Conservation (phyloP, 768 basidiomycete species). For the Agrocybe chaxingu region DNA sequence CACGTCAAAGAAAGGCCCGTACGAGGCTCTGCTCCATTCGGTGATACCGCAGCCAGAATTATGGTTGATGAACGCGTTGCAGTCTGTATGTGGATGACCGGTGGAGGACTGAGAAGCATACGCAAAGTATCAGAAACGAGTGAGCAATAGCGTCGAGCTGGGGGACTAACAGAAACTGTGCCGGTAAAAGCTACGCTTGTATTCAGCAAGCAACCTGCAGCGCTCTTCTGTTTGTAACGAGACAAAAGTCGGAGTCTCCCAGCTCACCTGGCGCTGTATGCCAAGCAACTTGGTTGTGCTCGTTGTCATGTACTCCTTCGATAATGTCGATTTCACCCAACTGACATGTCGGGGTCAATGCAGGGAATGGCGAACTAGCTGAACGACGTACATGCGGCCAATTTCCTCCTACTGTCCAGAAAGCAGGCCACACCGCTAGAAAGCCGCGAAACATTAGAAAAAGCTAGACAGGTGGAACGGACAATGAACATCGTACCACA, state of each 20-base stretch:
- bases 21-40: conserved; percentile 80
- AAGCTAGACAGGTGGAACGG: background rate
- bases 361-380: background rate
- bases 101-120: conserved; percentile 23
- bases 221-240: conserved; percentile 3
- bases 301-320: conserved; percentile 81
- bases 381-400: conserved; percentile 59
- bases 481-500: conserved; percentile 54
- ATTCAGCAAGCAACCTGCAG: conserved; percentile 54
- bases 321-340: conserved; percentile 81
- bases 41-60: conserved; percentile 78
- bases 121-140: background rate
- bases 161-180: conserved; percentile 53
- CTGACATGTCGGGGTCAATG: conserved; percentile 29
- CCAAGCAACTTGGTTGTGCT: conserved; percentile 83
- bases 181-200: conserved; percentile 58
- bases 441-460: background rate
- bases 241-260: background rate
- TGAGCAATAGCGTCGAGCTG: background rate
- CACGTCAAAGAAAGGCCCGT: conserved; percentile 77
- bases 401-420: conserved; percentile 64
- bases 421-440: conserved; percentile 82
- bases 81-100: conserved; percentile 48
- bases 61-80: conserved; percentile 45
- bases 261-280: conserved; percentile 62